These are phyloP conservation scores for Dentipellis fragilis DNA, from an alignment of 768 basidiomycete genomes.

Conservation along the genomic window DNA sequence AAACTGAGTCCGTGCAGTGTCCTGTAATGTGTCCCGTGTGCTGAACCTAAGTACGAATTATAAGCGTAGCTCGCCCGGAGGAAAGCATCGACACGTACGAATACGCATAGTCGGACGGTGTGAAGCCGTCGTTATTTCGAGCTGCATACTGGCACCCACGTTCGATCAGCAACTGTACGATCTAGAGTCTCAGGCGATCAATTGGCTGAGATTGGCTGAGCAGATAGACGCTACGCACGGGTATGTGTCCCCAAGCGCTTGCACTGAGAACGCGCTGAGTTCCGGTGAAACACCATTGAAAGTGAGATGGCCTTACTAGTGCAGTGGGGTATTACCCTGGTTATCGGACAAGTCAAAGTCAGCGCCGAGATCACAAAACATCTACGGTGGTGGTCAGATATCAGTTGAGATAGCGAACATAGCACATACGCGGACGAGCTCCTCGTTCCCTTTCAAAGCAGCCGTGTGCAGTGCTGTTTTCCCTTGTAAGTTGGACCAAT, in stretches of 20 bases:
- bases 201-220: not conserved
- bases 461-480: conserved; percentile 88
- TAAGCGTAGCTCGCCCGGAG: conserved; percentile 12
- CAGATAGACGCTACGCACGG: conserved; percentile 35
- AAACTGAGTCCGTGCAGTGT: conserved; percentile 68
- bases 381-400: conserved; percentile 32
- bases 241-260: conserved; percentile 79
- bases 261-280: conserved; percentile 37
- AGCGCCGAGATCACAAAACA: conserved; percentile 85
- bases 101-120: conserved; percentile 88
- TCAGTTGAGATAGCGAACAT: conserved; percentile 9
- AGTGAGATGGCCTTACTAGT: conserved; percentile 56
- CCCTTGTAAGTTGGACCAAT: conserved; percentile 88
- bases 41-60: conserved; percentile 38
- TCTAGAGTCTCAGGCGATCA: conserved; percentile 27
- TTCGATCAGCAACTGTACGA: conserved; percentile 81
- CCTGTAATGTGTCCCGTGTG: conserved; percentile 70
- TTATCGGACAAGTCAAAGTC: conserved; percentile 87
- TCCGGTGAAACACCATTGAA: conserved; percentile 1
- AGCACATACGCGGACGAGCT: conserved; percentile 66
- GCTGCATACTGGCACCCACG: conserved; percentile 77
- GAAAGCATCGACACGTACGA: conserved; percentile 39
- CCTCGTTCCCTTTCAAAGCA: conserved; percentile 81
- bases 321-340: conserved; percentile 85
- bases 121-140: conserved; percentile 86